Evolutionary conservation across 2,329 filamentous ascomycete genomes (phyloP).

Genomic region (Penicillium sp.): DNA sequence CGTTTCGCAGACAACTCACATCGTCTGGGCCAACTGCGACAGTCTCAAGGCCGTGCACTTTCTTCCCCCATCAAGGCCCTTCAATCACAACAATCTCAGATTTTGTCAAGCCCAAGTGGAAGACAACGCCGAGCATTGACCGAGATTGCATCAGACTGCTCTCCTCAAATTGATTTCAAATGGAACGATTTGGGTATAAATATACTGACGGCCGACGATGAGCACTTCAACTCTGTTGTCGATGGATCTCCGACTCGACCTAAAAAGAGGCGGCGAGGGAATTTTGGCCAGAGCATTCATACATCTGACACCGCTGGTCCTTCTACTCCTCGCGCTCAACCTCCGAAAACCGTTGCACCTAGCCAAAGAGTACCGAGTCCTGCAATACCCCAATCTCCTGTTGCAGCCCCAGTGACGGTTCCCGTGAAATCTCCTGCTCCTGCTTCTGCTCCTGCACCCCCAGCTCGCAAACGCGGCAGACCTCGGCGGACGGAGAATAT

Average conservation of each 20-base stretch:
- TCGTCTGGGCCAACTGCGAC: conserved; percentile 18
- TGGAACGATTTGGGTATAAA: conserved; percentile 32
- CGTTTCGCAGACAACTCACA: conserved; percentile 16
- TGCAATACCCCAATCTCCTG: conserved; percentile 12
- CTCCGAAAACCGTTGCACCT: conserved; percentile 15
- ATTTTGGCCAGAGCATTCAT: conserved; percentile 28
- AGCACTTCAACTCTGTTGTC: conserved; percentile 32
- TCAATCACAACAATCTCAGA: conserved; percentile 20
- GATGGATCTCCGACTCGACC: conserved; percentile 31
- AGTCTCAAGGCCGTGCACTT: conserved; percentile 16
- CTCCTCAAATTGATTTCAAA: conserved; percentile 33
- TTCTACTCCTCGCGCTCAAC: conserved; percentile 22
- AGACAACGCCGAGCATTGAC: conserved; percentile 36
- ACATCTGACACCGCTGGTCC: conserved; percentile 28
- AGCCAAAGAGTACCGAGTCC: conserved; percentile 11
- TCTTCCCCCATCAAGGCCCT: conserved; percentile 26
- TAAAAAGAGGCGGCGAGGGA: conserved; percentile 36
- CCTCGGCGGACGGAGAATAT: conserved; percentile 26
- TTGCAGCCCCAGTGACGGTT: conserved; percentile 7
- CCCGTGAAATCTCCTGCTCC: conserved; percentile 8
- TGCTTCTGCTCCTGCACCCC: conserved; percentile 11
- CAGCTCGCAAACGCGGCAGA: conserved; percentile 21
- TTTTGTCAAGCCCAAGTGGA: conserved; percentile 38
- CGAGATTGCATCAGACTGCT: conserved; percentile 41
- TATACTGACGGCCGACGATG: conserved; percentile 38